Evolutionary conservation across 2,329 filamentous ascomycete genomes (phyloP).

Genomic region (Aspergillus ochraceus): DNA sequence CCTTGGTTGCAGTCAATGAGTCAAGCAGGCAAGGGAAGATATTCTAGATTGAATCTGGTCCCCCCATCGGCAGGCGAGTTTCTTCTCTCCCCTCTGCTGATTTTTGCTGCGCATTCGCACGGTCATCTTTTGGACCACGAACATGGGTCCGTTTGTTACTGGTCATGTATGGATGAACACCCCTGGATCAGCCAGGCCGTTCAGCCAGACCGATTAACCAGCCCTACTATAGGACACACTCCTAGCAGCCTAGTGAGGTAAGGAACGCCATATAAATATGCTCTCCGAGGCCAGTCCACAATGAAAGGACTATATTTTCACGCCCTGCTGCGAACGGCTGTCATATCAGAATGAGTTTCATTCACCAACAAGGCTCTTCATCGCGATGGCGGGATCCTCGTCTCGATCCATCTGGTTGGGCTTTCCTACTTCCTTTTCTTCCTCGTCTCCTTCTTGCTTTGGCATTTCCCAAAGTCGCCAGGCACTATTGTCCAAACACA

Average conservation of each 20-base stretch:
- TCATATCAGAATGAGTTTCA: conserved; percentile 4
- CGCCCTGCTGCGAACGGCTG: not conserved
- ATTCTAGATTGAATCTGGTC: not conserved
- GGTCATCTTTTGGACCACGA: not conserved
- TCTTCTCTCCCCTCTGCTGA: not conserved
- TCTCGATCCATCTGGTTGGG: conserved; percentile 13
- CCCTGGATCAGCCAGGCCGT: not conserved
- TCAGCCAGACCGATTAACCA: not conserved
- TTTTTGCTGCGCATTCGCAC: not conserved
- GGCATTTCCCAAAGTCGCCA: conserved; percentile 11
- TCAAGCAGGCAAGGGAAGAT: not conserved
- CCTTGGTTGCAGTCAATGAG: not conserved
- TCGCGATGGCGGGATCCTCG: conserved; percentile 10
- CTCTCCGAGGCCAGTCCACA: not conserved
- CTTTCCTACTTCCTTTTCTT: conserved; percentile 12
- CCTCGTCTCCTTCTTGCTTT: conserved; percentile 7
- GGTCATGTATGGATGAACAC: not conserved
- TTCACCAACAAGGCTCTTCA: conserved; percentile 3
- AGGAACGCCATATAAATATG: not conserved
- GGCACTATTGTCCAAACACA: conserved; percentile 8
- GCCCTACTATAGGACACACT: not conserved
- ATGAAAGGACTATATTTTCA: not conserved
- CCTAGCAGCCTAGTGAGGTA: not conserved
- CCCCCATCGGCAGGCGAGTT: not conserved
- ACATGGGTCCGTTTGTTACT: not conserved